Conservation (phyloP, 2,329 filamentous ascomycete species). For the Tolypocladium ophioglossoides region DNA sequence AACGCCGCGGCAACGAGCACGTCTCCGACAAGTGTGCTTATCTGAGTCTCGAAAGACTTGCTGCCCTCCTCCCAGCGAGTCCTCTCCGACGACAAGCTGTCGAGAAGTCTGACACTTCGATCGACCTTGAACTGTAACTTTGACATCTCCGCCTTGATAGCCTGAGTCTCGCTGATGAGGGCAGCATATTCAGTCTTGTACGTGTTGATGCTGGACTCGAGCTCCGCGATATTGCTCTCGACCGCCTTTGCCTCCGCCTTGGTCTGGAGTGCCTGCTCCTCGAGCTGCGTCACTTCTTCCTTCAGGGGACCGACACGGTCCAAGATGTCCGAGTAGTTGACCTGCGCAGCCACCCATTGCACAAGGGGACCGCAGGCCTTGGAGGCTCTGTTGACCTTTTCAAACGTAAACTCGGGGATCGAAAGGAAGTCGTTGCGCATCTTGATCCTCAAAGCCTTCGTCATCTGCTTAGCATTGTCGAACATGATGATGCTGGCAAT, state of each 20-base stretch:
- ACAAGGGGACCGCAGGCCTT: constrained; percentile 95
- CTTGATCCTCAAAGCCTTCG: constrained; percentile 64
- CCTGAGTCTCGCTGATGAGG: constrained; percentile 91
- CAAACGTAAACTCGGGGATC: constrained; percentile 91
- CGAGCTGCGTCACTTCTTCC: constrained; percentile 77
- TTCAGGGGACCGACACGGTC: constrained; percentile 87
- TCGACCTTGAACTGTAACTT: constrained; percentile 97
- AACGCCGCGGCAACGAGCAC: constrained; percentile 95
- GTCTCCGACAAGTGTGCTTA: constrained; percentile 90
- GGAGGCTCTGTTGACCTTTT: constrained; percentile 90
- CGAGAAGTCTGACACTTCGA: constrained; percentile 84
- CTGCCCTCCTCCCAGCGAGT: constrained; percentile 93
- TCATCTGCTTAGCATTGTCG: constrained; percentile 94
- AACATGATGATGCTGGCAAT: constrained; percentile 97
- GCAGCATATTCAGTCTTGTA: constrained; percentile 96
- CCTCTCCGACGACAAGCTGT: constrained; percentile 90
- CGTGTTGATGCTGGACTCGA: constrained; percentile 83
- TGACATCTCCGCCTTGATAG: constrained; percentile 94
- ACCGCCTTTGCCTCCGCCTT: constrained; percentile 90
- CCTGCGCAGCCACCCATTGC: constrained; percentile 94
- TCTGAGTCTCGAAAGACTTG: constrained; percentile 96
- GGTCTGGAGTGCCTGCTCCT: constrained; percentile 81
- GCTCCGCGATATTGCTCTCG: constrained; percentile 69
- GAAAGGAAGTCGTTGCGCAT: constrained; percentile 91
- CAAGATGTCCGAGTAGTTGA: constrained; percentile 94